Conservation (phyloP, 1,284 basidiomycete species). For the Cronartium quercuum region DNA sequence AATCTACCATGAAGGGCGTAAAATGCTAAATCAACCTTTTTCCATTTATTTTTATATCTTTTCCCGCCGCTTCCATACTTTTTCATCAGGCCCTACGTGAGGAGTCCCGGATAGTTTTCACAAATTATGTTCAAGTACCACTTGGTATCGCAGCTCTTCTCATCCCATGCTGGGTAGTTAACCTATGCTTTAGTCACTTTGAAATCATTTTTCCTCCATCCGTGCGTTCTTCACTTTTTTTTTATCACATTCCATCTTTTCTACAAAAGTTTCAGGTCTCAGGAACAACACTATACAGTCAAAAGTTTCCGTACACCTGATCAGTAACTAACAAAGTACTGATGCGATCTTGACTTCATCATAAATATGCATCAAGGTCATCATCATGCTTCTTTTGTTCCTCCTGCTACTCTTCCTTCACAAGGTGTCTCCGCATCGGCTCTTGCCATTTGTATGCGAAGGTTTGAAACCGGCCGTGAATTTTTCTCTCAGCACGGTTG, state of each 20-base stretch:
- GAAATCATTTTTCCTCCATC: slow-evolving; percentile 9
- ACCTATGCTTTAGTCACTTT: neutral
- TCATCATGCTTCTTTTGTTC: slow-evolving; percentile 10
- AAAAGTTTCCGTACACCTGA: no score
- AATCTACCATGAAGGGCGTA: no score
- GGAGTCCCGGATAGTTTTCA: neutral
- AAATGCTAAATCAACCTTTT: no score
- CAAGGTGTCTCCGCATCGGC: neutral
- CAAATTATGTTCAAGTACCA: slow-evolving; percentile 18
- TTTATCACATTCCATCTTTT: neutral
- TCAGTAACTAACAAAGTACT: neutral
- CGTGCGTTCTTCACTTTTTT: neutral
- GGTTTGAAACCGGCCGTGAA: slow-evolving; percentile 7
- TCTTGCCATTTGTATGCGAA: neutral
- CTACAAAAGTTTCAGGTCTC: no score
- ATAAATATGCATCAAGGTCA: neutral
- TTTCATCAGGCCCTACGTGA: neutral
- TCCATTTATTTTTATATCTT: no score
- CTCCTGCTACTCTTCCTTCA: neutral
- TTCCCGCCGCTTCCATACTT: neutral
- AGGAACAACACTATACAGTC: no score
- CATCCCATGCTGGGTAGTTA: slow-evolving; percentile 5
- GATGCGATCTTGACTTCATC: neutral
- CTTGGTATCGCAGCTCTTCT: slow-evolving; percentile 3
- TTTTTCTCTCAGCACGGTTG: slow-evolving; percentile 7